These are phyloP conservation scores for Penicillium steckii DNA, from an alignment of 495 filamentous ascomycete genomes.

Conservation along the genomic window DNA sequence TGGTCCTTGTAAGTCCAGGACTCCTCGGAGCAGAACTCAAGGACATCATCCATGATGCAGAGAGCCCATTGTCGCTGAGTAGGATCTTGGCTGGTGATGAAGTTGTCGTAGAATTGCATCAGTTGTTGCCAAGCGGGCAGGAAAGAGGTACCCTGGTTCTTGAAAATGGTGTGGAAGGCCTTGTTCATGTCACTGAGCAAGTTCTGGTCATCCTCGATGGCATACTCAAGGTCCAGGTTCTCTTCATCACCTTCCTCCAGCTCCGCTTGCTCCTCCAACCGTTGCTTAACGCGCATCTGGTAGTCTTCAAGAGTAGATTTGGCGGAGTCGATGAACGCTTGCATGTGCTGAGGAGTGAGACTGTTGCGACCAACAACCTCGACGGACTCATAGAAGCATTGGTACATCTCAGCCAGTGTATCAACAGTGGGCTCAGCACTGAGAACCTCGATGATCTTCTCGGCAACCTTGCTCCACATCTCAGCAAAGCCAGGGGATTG, in stretches of 20 bases:
- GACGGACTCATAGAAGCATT: constrained; percentile 98
- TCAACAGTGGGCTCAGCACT: constrained; percentile 93
- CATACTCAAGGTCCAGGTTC: constrained; percentile 63
- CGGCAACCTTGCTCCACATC: constrained; percentile 84
- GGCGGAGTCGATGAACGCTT: constrained; percentile 79
- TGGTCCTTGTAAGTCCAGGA: constrained; percentile 78
- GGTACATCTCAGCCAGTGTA: constrained; percentile 97
- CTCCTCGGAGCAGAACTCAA: constrained; percentile 90
- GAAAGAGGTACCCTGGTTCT: constrained; percentile 84
- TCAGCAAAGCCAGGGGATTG: constrained; percentile 68
- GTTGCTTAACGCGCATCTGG: constrained; percentile 74
- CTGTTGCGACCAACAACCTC: constrained; percentile 87
- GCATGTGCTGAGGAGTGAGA: constrained; percentile 75
- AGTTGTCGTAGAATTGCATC: constrained; percentile 77
- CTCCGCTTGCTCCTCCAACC: constrained; percentile 73
- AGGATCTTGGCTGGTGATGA: constrained; percentile 78
- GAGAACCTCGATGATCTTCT: constrained; percentile 92
- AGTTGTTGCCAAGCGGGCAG: constrained; percentile 84
- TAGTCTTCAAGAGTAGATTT: constrained; percentile 87
- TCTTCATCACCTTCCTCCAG: constrained; percentile 85
- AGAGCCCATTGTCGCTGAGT: constrained; percentile 98
- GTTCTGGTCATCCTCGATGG: constrained; percentile 96
- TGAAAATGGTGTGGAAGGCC: constrained; percentile 98
- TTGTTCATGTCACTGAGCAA: constrained; percentile 99
- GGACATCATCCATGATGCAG: constrained; percentile 97